Evolutionary conservation across 2,329 filamentous ascomycete genomes (phyloP).

Genomic region (Myriosclerotinia curreyana): DNA sequence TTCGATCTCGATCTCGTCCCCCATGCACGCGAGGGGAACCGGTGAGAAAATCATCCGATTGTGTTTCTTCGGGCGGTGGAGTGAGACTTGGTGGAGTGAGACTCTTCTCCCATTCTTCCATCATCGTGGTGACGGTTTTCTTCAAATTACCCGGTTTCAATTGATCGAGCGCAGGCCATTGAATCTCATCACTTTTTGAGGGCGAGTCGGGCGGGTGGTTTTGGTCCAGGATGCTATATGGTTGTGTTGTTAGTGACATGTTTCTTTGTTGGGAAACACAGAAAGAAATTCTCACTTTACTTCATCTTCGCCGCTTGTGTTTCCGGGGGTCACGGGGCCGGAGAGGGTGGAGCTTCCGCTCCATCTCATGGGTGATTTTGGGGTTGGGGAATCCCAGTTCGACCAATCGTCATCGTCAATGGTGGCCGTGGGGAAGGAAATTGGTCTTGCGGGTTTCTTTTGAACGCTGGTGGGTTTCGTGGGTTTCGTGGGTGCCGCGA

Average conservation of each 20-base stretch:
- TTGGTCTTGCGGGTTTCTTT: constrained; percentile 31
- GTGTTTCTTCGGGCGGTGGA: constrained; percentile 42
- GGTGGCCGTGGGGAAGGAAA: constrained; percentile 32
- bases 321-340: constrained; percentile 34
- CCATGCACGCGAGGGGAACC: neutral
- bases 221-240: constrained; percentile 21
- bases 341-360: constrained; percentile 48
- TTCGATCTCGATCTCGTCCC: neutral
- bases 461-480: constrained; percentile 26
- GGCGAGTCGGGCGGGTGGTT: constrained; percentile 28
- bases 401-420: constrained; percentile 60
- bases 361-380: constrained; percentile 55
- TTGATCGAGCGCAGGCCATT: constrained; percentile 45
- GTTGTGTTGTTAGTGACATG: constrained; percentile 18
- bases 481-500: constrained; percentile 22
- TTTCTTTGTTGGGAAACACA: constrained; percentile 26
- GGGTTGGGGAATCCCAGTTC: constrained; percentile 59
- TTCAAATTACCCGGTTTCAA: constrained; percentile 68
- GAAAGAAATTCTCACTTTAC: constrained; percentile 32
- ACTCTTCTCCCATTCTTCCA: constrained; percentile 88
- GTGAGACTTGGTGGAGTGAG: constrained; percentile 64
- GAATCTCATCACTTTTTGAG: constrained; percentile 41
- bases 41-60: constrained; percentile 16
- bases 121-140: constrained; percentile 76
- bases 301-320: constrained; percentile 28